Base-by-base conservation (phyloP, 139 green algal genomes). In the Tetradesmus lagerheimii region DNA sequence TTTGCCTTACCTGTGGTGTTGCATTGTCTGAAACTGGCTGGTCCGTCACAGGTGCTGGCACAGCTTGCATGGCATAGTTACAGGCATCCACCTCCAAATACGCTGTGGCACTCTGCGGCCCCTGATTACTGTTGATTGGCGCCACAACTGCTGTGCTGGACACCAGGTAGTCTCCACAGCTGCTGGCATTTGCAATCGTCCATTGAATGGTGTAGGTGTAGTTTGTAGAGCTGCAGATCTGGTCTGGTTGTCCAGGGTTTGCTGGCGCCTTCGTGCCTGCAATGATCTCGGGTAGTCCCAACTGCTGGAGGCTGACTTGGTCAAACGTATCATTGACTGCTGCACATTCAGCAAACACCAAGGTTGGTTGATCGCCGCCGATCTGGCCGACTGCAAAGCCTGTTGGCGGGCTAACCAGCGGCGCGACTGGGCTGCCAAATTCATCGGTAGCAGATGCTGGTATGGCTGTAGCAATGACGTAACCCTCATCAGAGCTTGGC, bases 81-180 rank as follows among this genome's bases (percentile, higher is more conserved):
- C 71, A 79, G 71, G 71, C 71, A 79, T 79, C 29, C 31, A 79
- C 31, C 27, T 79, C n/a, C 71, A 79, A n/a, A 11, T 79, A 79
- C 9, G n/a, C 31, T 25, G 71, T 79, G 31, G 71, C 31, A 37
- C 31, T 41, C 31, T 37, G 31, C 71, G 71, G n/a, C 29, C 11
- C 31, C 31, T 79, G 71, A 20, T 20, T 20, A 6, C 71, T 38
- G 71, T 38, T 9, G 4, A 79, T 23, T 39, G 71, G 71, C 4
- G n/a, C 31, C 9, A 79, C 71, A 25, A 38, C 71, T 79, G 71
- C 71, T 29, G 71, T 79, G 71, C 31, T 41, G 5, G 71, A 37
- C 71, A 79, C 71, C 1, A 79, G 2, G n/a, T 79, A 79, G n/a
- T 79, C 71, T 23, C 71, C 71, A 11, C 71, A 79, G 31, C 31